Evolutionary conservation across 2,329 filamentous ascomycete genomes (phyloP).

Genomic region (Alternaria sp.): DNA sequence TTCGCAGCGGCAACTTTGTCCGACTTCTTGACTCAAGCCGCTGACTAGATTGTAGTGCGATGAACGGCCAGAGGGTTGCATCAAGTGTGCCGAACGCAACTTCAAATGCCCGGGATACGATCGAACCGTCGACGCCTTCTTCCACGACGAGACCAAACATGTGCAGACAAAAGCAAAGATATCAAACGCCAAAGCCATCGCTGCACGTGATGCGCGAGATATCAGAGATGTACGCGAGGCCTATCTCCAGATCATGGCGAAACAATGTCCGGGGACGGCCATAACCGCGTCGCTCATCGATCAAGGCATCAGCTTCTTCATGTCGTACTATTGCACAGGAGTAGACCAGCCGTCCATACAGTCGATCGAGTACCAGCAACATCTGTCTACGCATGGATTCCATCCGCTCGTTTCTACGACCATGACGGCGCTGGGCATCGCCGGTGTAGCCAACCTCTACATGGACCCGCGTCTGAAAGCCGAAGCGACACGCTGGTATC

Average conservation of each 20-base stretch:
- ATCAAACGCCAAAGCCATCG: slow-evolving; percentile 39
- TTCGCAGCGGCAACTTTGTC: not conserved
- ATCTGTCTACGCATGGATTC: slow-evolving; percentile 40
- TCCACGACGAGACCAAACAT: slow-evolving; percentile 40
- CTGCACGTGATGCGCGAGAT: slow-evolving; percentile 28
- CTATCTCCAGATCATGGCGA: slow-evolving; percentile 2
- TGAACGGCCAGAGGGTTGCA: slow-evolving; percentile 34
- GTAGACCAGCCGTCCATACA: slow-evolving; percentile 37
- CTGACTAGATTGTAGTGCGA: slow-evolving; percentile 34
- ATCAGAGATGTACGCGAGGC: slow-evolving; percentile 1
- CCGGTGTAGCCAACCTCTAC: slow-evolving; percentile 39
- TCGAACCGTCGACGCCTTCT: slow-evolving; percentile 34
- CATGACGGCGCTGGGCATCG: slow-evolving; percentile 45
- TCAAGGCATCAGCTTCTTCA: slow-evolving; percentile 44
- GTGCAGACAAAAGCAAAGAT: slow-evolving; percentile 35
- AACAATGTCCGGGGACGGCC: slow-evolving; percentile 15
- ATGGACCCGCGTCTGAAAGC: slow-evolving; percentile 31
- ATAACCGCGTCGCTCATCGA: slow-evolving; percentile 34
- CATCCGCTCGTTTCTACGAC: slow-evolving; percentile 40
- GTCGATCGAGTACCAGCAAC: slow-evolving; percentile 26
- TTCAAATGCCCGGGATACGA: slow-evolving; percentile 42
- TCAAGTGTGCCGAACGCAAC: slow-evolving; percentile 33
- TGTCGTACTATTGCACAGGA: slow-evolving; percentile 33
- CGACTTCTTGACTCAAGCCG: not conserved
- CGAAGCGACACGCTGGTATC: slow-evolving; percentile 40